Evolutionary conservation across 495 filamentous ascomycete species (phyloP), one percentile per base, ranked within the genome.

Genomic region (Annulohypoxylon stygium): DNA sequence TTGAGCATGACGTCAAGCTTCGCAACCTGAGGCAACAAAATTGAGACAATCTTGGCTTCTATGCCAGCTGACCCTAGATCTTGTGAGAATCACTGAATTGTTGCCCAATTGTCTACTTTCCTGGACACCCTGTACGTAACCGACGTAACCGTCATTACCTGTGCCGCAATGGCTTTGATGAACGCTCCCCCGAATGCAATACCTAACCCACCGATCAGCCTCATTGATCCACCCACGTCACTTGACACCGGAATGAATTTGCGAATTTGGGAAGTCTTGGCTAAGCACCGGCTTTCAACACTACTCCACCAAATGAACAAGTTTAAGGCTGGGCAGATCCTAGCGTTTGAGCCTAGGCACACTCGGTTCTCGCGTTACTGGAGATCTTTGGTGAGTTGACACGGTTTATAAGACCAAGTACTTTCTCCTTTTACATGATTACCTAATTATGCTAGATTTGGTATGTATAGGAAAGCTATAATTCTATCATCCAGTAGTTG

Each of bases 1-100:
- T 73, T n/a, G 1, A 25, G 58, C 53, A 64, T 68, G 70, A 61
- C 59, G 51, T 73, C 53, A 64, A 64, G 34, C 9, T 34, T 18
- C 9, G 30, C 26, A 8, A 50, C 8, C 33, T n/a, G n/a, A 47
- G 14, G 50, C 26, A 59, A 37, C 66, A 53, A 34, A 34, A 34
- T 30, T 8, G 3, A 55, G 51, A 33, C 48, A 51, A 25, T 14
- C 14, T 16, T 55, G 51, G 34, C 7, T 4, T 18, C 11, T 47
- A 4, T 20, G 39, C 12, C 39, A 43, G 11, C 14, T n/a, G 39
- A 43, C 14, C 37, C 12, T 43, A 14, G 14, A n/a, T 4, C 5
- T 39, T 18, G 7, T 18, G 12, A 34, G 41, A 39, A 4, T 63
- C 45, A 25, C 25, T 51, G 33, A 16, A 47, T 33, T 45, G 51